Conservation (phyloP, 768 basidiomycete species). For the Kwoniella dejecticola region DNA sequence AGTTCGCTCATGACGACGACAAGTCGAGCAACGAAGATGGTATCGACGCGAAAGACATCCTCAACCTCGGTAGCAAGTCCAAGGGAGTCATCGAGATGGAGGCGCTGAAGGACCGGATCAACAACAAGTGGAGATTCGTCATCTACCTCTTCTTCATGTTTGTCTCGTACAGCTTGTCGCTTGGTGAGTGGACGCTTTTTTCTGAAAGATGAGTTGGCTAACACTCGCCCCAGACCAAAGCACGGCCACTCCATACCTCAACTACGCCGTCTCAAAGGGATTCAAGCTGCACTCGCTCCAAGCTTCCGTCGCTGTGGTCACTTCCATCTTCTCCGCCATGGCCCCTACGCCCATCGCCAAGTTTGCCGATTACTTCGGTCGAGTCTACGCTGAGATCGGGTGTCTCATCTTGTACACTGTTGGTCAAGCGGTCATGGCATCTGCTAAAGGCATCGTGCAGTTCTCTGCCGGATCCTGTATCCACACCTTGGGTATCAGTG, state of each 20-base stretch:
- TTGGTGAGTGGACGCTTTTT: slow-evolving; percentile 35
- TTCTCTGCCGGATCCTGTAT: slow-evolving; percentile 46
- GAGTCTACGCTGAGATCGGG: slow-evolving; percentile 48
- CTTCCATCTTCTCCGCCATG: slow-evolving; percentile 52
- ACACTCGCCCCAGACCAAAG: slow-evolving; percentile 36
- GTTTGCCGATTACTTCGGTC: slow-evolving; percentile 48
- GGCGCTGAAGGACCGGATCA: slow-evolving; percentile 30
- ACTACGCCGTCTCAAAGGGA: slow-evolving; percentile 40
- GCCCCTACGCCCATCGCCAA: slow-evolving; percentile 54
- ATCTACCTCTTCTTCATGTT: slow-evolving; percentile 47
- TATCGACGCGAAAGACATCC: neutral
- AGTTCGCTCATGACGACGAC: slow-evolving; percentile 13
- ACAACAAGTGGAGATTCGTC: slow-evolving; percentile 33
- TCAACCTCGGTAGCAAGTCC: slow-evolving; percentile 30
- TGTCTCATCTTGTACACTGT: slow-evolving; percentile 50
- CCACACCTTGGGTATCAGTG: slow-evolving; percentile 51
- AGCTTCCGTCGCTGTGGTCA: slow-evolving; percentile 48
- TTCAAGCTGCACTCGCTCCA: slow-evolving; percentile 50
- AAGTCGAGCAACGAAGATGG: slow-evolving; percentile 3
- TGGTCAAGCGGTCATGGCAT: slow-evolving; percentile 49
- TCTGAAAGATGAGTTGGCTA: neutral
- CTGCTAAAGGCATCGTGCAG: slow-evolving; percentile 33
- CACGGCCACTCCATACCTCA: slow-evolving; percentile 38
- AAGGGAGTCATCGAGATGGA: slow-evolving; percentile 54
- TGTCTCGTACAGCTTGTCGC: slow-evolving; percentile 46